Base-by-base conservation (phyloP, 1,284 basidiomycete genomes). In the Pyrrhoderma noxium region DNA sequence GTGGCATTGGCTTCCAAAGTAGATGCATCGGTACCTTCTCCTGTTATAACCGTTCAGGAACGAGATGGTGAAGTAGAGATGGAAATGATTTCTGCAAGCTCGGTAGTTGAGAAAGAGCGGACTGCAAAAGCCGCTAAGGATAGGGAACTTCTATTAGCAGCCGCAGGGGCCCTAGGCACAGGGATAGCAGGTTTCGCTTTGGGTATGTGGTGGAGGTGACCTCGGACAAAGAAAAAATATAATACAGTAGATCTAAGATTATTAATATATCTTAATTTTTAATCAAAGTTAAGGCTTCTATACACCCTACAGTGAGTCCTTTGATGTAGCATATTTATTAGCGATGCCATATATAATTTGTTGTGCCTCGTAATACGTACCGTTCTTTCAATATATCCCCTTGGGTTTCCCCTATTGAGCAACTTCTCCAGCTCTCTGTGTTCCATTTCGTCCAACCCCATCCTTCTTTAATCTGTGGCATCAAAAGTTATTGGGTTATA, bases 381-480 rank as follows among this genome's bases (percentile, higher is more conserved):
- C 79, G 75, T 45, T 84, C 80, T 51, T 74, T 64, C 3, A 81
- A 67, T 38, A 81, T 68, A 57, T 80, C 70, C 49, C 74, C 71
- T 38, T 59, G 61, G 51, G 67, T 65, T 51, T 71, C 66, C 34
- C 60, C 63, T 70, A 70, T 75, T 53, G 52, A 62, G 63, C 67
- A 67, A 38, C 70, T 67, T 21, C 60, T 58, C 83, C 83, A 86
- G 8, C 60, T 62, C n/a, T 72, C 67, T 18, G 76, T 64, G 59
- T 86, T 75, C 82, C 83, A 86, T 56, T 83, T 76, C 8, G 65
- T 62, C 82, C 82, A 88, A 9, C 84, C 83, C 83, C 83, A 87
- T 0, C 80, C 79, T 11, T 78, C 74, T 64, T 85, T 86, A 58
- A 87, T 80, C 82, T 85, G 47, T 3, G 2, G 11, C 11, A 5